Base-by-base conservation (phyloP, 163 green algal genomes). In the Volvox carteri region DNA sequence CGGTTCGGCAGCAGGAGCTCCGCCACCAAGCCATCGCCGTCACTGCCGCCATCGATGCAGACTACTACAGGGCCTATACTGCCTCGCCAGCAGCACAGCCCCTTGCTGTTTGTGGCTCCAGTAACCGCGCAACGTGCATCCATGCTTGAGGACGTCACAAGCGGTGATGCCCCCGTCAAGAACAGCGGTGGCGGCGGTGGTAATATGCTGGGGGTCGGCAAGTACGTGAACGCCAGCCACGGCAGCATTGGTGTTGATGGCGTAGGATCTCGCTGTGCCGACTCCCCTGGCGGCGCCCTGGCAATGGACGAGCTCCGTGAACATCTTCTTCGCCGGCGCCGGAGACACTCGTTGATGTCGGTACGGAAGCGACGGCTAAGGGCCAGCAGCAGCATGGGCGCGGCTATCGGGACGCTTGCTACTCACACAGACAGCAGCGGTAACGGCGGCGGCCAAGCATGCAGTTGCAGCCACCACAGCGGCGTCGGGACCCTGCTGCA, bases 71-170 rank as follows among this genome's bases (percentile, higher is more conserved):
- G 56, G 37, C 35, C 77, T 2, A 54, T 85, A 54, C 52, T 85
- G 77, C 77, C 77, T 14, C 77, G 52, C 37, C 52, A 37, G 21
- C 77, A 85, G 35, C 33, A 74, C 35, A 74, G 77, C 35, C 23
- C 8, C 33, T 25, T 74, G 52, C 54, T 85, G 37, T 1, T 74
- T 50, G 77, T 30, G 77, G 77, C 52, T 18, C 33, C 58, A 52
- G 54, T 25, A 21, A 39, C 28, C 21, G 77, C 77, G 54, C 37
- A 39, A 21, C 50, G 48, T 11, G 76, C 76, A 19, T 25, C n/a
- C 3, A 21, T 60, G 41, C 16, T 14, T 41, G 41, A 52, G 9
- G 73, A 52, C 1, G 25, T 37, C 5, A 46, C 1, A 33, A 50
- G 4, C 23, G 76, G 35, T 33, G 50, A 50, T n/a, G 21, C 25